Percentiles rank a stretch among this genome's conserved stretches.
Conservation (phyloP, 768 basidiomycete species). For the Obba rivulosa region DNA sequence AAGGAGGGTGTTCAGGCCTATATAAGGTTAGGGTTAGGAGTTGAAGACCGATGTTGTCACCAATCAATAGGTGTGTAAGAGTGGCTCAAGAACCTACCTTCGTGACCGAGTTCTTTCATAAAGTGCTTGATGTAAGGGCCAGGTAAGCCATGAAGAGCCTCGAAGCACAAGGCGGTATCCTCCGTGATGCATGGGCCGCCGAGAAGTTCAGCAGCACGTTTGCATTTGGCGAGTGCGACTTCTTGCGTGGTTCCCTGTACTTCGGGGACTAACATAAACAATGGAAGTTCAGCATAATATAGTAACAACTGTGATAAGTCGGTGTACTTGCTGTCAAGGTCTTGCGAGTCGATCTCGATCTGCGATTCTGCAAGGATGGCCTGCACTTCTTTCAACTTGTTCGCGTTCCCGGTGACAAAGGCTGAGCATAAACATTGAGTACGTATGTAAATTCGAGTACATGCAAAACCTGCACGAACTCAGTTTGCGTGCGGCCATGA, state of each 20-base stretch:
- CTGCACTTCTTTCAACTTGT: constrained; percentile 87
- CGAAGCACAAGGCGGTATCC: constrained; percentile 92
- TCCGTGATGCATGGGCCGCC: constrained; percentile 69
- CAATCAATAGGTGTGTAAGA: background rate
- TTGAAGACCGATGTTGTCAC: background rate
- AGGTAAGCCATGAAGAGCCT: constrained; percentile 84
- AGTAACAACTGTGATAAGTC: no score
- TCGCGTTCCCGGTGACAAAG: constrained; percentile 92
- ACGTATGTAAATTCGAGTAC: background rate
- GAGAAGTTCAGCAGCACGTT: constrained; percentile 76
- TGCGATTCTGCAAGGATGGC: constrained; percentile 70
- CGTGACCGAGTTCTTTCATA: constrained; percentile 74
- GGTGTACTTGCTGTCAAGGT: constrained; percentile 65
- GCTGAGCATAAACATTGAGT: constrained; percentile 37
- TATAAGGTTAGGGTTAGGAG: background rate
- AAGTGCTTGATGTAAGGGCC: constrained; percentile 98
- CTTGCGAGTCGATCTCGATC: constrained; percentile 71
- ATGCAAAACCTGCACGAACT: background rate
- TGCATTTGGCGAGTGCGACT: constrained; percentile 84
- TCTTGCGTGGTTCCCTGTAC: constrained; percentile 91
- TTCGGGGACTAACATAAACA: constrained; percentile 68
- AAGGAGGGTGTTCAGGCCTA: constrained; percentile 79
- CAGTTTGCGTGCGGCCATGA: background rate
- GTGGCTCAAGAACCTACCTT: constrained; percentile 42
- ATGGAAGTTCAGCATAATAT: background rate